phyloP scores from a whole-genome alignment of 2,329 filamentous ascomycete species.

The Escovopsis sp. region DNA sequence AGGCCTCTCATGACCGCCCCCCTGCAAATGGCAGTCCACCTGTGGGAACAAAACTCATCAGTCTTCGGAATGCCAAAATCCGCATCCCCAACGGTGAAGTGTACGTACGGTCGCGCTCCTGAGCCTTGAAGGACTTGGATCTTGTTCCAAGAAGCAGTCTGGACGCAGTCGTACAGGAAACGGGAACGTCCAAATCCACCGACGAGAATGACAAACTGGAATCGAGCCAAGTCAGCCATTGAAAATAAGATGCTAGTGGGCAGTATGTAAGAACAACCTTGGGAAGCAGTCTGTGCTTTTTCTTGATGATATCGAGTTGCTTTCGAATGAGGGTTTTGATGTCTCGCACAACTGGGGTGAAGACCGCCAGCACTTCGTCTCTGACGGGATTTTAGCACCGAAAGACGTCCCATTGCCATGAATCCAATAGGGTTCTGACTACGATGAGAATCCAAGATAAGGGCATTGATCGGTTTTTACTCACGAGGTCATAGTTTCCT shows the following conservation, averaged over 20 bases:
- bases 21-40: conserved; percentile 21
- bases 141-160: not conserved
- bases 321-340: conserved; percentile 10
- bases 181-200: conserved; percentile 22
- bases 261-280: conserved; percentile 10
- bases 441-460: not conserved
- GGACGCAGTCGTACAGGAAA: conserved; percentile 14
- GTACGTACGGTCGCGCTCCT: conserved; percentile 19
- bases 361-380: conserved; percentile 11
- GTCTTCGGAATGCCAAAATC: not conserved
- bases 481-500: not conserved
- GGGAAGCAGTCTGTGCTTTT: conserved; percentile 7
- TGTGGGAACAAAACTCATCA: conserved; percentile 5
- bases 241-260: not conserved
- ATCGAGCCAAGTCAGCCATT: not conserved
- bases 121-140: conserved; percentile 15
- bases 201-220: conserved; percentile 24
- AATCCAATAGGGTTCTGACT: too few species aligned
- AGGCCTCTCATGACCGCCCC: conserved; percentile 17
- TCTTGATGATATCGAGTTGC: conserved; percentile 11
- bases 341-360: conserved; percentile 8
- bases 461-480: not conserved
- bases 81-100: not conserved
- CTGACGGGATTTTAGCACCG: too few species aligned
- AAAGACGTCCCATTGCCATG: too few species aligned